Conservation (phyloP, 495 filamentous ascomycete genomes). For the Diplogelasinospora grovesii region DNA sequence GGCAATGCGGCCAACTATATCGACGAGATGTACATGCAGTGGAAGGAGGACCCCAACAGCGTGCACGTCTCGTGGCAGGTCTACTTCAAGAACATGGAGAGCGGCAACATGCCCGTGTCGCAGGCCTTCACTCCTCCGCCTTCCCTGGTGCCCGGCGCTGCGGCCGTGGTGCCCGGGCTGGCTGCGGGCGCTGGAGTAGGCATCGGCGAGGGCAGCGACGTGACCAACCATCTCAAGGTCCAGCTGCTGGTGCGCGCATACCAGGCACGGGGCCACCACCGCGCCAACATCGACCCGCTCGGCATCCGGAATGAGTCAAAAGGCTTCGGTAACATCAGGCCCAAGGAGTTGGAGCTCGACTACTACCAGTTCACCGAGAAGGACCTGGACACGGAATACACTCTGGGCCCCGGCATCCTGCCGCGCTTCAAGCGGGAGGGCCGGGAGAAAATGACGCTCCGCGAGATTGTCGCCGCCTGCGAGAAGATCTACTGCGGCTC, state of each 20-base stretch:
- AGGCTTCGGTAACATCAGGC: conserved; percentile 79
- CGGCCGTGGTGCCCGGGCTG: conserved; percentile 70
- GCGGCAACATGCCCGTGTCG: conserved; percentile 92
- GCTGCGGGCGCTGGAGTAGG: conserved; percentile 63
- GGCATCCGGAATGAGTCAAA: conserved; percentile 83
- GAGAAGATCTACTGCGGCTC: conserved; percentile 95
- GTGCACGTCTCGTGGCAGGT: conserved; percentile 99
- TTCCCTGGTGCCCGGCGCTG: conserved; percentile 74
- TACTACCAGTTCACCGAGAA: conserved; percentile 93
- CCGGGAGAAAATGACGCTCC: conserved; percentile 90
- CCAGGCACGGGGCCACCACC: conserved; percentile 96
- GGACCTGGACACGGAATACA: conserved; percentile 89
- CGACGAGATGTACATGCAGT: conserved; percentile 98
- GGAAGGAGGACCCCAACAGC: conserved; percentile 87
- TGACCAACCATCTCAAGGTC: conserved; percentile 96
- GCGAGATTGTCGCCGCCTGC: conserved; percentile 88
- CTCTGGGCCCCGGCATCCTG: conserved; percentile 88
- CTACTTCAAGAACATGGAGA: conserved; percentile 99
- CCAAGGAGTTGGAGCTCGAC: conserved; percentile 86
- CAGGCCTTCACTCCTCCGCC: conserved; percentile 95
- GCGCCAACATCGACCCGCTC: conserved; percentile 93
- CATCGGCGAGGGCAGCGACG: conserved; percentile 66
- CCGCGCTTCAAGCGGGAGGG: conserved; percentile 83
- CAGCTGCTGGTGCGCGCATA: conserved; percentile 94
- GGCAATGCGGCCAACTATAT: conserved; percentile 97